These are phyloP conservation scores for Stropharia rugosoannulata DNA, from an alignment of 768 basidiomycete genomes.

Conservation along the genomic window DNA sequence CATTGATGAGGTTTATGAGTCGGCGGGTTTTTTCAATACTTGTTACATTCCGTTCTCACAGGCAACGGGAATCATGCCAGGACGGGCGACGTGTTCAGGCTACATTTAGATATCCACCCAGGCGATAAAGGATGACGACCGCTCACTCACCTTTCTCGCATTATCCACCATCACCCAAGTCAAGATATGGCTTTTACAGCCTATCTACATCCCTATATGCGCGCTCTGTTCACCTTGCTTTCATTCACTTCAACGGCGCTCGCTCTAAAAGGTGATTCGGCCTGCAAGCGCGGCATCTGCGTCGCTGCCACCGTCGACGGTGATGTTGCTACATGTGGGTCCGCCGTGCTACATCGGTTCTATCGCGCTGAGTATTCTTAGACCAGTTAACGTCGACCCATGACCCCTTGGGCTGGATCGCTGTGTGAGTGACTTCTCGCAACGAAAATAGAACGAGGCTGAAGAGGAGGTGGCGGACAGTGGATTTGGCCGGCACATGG, in stretches of 20 bases:
- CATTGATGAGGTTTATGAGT: neutral
- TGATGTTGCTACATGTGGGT: constrained; percentile 45
- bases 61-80: constrained; percentile 1
- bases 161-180: neutral
- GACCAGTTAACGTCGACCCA: constrained; percentile 43
- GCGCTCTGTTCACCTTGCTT: constrained; percentile 16
- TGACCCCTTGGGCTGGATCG: constrained; percentile 51
- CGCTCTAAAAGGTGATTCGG: constrained; percentile 42
- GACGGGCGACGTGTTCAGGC: constrained; percentile 15
- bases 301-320: constrained; percentile 45
- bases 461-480: constrained; percentile 21
- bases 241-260: constrained; percentile 17
- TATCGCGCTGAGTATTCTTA: constrained; percentile 15
- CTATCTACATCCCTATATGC: constrained; percentile 1
- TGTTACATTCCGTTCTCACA: constrained; percentile 10
- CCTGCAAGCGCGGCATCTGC: constrained; percentile 43
- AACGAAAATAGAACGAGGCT: neutral
- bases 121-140: neutral
- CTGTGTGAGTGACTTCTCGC: constrained; percentile 35
- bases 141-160: neutral
- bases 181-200: neutral
- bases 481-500: constrained; percentile 52
- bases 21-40: neutral
- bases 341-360: neutral
- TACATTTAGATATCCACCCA: neutral